phyloP scores from a whole-genome alignment of 78 protist species.

The Chrysochromulina tobinii region DNA sequence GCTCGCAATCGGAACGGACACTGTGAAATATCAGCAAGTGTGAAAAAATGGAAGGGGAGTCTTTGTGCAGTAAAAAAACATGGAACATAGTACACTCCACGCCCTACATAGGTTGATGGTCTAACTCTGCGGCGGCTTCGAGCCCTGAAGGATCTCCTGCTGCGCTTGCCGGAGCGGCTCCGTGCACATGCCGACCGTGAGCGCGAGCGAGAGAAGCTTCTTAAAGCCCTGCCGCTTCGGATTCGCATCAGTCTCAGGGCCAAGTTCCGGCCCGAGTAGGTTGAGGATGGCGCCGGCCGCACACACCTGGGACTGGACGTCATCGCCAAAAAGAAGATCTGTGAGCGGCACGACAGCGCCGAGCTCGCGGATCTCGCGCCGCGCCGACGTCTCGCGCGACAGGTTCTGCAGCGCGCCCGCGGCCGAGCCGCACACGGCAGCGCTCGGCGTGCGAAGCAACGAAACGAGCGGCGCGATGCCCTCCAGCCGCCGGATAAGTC shows the following conservation, averaged over 20 bases:
- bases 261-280: neutral
- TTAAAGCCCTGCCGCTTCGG: neutral
- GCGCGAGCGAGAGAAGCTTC: neutral
- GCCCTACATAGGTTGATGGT: too few relatives aligned
- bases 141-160: too few relatives aligned
- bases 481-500: neutral
- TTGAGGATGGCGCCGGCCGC: slow-evolving; percentile 39
- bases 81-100: too few relatives aligned
- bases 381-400: slow-evolving; percentile 18
- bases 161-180: too few relatives aligned
- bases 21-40: too few relatives aligned
- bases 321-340: neutral
- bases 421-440: neutral
- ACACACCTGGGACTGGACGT: neutral
- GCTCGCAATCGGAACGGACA: too few relatives aligned
- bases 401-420: slow-evolving; percentile 42
- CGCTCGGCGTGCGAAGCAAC: neutral
- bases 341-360: slow-evolving; percentile 30
- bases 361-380: neutral
- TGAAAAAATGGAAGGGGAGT: too few relatives aligned
- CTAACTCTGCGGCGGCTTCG: too few relatives aligned
- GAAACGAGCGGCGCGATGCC: slow-evolving; percentile 12
- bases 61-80: too few relatives aligned
- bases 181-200: neutral
- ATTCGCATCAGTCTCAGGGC: neutral